Base-by-base conservation (phyloP, 306 rosid species). In the Vachellia collinsii region DNA sequence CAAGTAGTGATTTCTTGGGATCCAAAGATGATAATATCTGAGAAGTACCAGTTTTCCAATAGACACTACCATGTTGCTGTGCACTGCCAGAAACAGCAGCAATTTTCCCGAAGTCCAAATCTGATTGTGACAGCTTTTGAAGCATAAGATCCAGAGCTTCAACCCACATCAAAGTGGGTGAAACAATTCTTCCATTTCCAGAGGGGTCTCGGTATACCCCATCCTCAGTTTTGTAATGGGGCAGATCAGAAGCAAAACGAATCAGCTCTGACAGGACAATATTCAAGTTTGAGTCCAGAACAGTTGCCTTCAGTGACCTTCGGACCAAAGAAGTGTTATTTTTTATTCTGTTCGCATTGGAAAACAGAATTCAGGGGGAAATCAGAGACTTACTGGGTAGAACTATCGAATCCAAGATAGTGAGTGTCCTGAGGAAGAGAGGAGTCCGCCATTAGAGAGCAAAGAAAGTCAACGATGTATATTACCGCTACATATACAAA, bases 121-220 rank as follows among this genome's bases (percentile, higher is more conserved):
- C 88, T 4, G 94, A 89, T 48, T 88, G 82, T 0, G 86, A 83
- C 16, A 94, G 91, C 81, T 84, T 94, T 59, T 87, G 86, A 68
- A 94, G 86, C 25, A 94, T 84, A 23, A 92, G 90, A 80, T 94
- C 98, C 68, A 94, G 88, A 77, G 97, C 98, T 81, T 94, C 98
- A 54, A 94, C 89, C 98, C 98, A 94, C 97, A 94, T 94, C 87
- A 89, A 74, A 4, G 98, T 92, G 78, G 98, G 98, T 56, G 98
- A 92, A 79, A 94, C 98, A 47, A 93, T 95, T 85, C 96, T 90
- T 9, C 99, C 94, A 81, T 86, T 86, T 29, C 29, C 82, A 34
- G 84, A 83, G 39, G 90, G 61, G 37, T 95, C 99, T 83, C 99
- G 84, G 73, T 88, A 91, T 19, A 95, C 98, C 48, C 99, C 99